Percentiles rank a stretch among this genome's conserved stretches.
Conservation (phyloP, 75 land plant genomes). For the Azolla pinnata region DNA sequence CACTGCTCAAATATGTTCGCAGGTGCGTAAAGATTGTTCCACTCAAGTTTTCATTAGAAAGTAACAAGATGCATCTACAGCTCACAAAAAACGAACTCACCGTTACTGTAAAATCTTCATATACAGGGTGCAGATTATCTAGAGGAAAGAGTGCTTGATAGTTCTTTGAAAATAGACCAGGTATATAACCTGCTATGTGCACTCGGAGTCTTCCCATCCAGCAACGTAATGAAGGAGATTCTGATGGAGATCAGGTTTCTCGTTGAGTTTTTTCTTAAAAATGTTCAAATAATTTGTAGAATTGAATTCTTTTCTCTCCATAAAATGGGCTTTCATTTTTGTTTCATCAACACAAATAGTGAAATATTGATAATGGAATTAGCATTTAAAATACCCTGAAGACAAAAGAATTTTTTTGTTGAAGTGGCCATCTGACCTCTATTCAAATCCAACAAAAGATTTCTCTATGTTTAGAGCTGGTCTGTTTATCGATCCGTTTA, state of each 20-base stretch:
- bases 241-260: conserved; percentile 11
- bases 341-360: no score
- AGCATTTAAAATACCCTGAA: no score
- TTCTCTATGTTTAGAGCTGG: no score
- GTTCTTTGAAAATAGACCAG: conserved; percentile 12
- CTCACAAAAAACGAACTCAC: not conserved
- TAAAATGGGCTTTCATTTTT: no score
- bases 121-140: conserved; percentile 19
- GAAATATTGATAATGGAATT: no score
- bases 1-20: conserved; percentile 15
- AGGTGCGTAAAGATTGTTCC: conserved; percentile 8
- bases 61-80: not conserved
- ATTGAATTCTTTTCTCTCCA: no score
- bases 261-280: no score
- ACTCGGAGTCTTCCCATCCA: conserved; percentile 14
- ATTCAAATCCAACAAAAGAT: no score
- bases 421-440: no score
- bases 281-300: no score
- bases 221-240: conserved; percentile 13
- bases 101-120: not conserved
- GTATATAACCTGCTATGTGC: conserved; percentile 13
- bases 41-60: not conserved
- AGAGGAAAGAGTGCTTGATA: conserved; percentile 17
- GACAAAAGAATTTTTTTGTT: no score
- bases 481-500: no score